Evolutionary conservation across 495 filamentous ascomycete species (phyloP).

Genomic region (Bombardia bombarda): DNA sequence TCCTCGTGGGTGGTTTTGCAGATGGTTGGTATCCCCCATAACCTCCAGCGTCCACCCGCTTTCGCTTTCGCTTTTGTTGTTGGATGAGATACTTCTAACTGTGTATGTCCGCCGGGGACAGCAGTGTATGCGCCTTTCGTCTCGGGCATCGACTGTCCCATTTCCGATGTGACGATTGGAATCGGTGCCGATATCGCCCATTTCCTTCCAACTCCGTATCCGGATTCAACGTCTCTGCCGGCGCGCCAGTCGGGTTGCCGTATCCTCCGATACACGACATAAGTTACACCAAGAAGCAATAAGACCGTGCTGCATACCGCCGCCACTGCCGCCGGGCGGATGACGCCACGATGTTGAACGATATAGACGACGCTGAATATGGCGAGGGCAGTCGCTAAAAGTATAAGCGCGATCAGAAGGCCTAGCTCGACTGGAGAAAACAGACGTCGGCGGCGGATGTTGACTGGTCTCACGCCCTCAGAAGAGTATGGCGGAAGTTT

Average conservation of each 20-base stretch:
- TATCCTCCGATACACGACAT: neutral
- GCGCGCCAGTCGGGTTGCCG: neutral
- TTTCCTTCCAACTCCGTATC: neutral
- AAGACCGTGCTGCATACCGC: neutral
- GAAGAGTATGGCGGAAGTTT: too few relatives aligned
- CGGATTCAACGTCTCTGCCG: neutral
- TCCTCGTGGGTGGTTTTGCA: neutral
- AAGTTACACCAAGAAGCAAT: neutral
- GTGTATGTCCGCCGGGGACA: neutral
- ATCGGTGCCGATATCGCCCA: slow-evolving; percentile 2
- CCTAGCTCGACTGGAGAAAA: slow-evolving; percentile 5
- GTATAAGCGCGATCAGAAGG: slow-evolving; percentile 1
- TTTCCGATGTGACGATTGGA: neutral
- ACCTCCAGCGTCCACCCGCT: neutral
- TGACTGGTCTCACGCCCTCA: too few relatives aligned
- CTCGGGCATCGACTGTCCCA: neutral
- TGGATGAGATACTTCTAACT: neutral
- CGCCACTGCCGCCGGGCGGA: slow-evolving; percentile 1
- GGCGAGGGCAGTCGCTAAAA: neutral
- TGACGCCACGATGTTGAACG: neutral
- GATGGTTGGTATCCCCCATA: neutral
- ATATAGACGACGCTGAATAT: slow-evolving; percentile 5
- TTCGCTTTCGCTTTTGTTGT: neutral
- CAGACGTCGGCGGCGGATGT: neutral
- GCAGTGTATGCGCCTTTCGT: slow-evolving; percentile 2